These are phyloP conservation scores for Maudiozyma humilis DNA, from an alignment of 1,139 yeast genomes.

Conservation along the genomic window DNA sequence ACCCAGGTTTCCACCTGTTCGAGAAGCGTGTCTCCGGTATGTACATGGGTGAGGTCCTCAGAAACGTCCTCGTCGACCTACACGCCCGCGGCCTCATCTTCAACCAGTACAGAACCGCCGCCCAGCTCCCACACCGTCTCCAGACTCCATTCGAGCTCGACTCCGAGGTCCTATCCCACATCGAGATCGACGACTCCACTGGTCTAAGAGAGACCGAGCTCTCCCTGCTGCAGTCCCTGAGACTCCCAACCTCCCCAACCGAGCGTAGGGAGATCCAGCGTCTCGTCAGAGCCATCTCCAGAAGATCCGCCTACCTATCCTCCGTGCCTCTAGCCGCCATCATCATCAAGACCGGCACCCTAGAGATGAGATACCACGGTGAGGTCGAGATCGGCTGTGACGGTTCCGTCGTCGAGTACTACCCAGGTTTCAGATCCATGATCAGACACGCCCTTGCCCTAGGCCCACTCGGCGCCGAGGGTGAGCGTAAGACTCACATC, in stretches of 20 bases:
- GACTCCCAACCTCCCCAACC: constrained; percentile 56
- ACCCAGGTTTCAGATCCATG: constrained; percentile 77
- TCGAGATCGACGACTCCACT: constrained; percentile 74
- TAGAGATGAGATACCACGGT: constrained; percentile 47
- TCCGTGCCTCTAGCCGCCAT: constrained; percentile 87
- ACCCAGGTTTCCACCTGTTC: constrained; percentile 80
- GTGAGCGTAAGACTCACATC: constrained; percentile 60
- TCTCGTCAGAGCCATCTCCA: constrained; percentile 69
- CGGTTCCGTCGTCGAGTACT: constrained; percentile 87
- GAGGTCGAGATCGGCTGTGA: constrained; percentile 90
- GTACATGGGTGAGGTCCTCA: constrained; percentile 83
- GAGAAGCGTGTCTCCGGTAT: constrained; percentile 92
- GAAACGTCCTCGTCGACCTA: constrained; percentile 64
- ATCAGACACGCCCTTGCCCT: constrained; percentile 66
- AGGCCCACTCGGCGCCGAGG: constrained; percentile 64
- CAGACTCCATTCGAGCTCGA: constrained; percentile 69
- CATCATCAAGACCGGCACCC: constrained; percentile 46
- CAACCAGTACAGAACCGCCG: constrained; percentile 43
- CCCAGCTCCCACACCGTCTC: constrained; percentile 56
- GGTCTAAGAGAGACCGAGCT: constrained; percentile 60
- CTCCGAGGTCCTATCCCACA: constrained; percentile 71
- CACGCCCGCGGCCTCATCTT: constrained; percentile 53
- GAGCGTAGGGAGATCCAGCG: constrained; percentile 68
- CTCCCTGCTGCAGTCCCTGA: constrained; percentile 52
- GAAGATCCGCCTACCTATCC: constrained; percentile 77